These are phyloP conservation scores for Metschnikowia continentalis DNA, from an alignment of 805 yeast species.

Conservation along the genomic window DNA sequence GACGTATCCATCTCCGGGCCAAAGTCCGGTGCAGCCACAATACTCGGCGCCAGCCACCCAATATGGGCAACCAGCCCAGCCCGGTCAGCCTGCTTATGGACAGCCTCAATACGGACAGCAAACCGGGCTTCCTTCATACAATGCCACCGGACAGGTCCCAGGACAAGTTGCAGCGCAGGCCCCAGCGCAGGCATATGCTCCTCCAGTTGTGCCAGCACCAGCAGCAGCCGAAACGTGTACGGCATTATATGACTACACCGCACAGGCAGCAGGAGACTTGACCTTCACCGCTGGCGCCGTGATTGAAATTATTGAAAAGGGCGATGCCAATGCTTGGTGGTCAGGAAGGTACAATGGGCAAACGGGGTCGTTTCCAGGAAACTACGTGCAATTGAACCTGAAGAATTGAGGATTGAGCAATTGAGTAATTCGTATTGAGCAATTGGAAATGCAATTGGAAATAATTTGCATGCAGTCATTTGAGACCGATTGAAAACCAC, in stretches of 20 bases:
- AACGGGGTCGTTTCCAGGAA: slow-evolving; percentile 93
- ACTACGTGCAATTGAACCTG: slow-evolving; percentile 74
- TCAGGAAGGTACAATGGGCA: slow-evolving; percentile 82
- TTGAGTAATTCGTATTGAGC: not conserved
- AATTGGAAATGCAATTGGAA: not conserved
- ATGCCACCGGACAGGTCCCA: slow-evolving; percentile 8
- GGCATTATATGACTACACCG: slow-evolving; percentile 85
- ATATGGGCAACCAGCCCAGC: slow-evolving; percentile 20
- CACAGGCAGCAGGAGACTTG: slow-evolving; percentile 92
- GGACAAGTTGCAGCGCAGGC: not conserved
- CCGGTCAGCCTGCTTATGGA: slow-evolving; percentile 7
- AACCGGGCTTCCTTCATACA: slow-evolving; percentile 15
- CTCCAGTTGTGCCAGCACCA: slow-evolving; percentile 20
- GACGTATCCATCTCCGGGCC: slow-evolving; percentile 11
- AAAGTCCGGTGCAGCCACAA: slow-evolving; percentile 16
- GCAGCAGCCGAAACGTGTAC: slow-evolving; percentile 57
- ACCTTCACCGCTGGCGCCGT: slow-evolving; percentile 83
- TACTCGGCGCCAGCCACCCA: slow-evolving; percentile 11
- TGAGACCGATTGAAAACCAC: no score
- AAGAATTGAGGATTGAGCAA: not conserved
- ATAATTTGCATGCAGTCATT: no score
- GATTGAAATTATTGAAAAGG: slow-evolving; percentile 77
- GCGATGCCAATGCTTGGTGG: slow-evolving; percentile 98
- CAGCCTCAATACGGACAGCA: slow-evolving; percentile 25
- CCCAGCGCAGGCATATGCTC: slow-evolving; percentile 1